Evolutionary conservation across 176 grass and related monocot species (phyloP).

Genomic region (Leersia perrieri): DNA sequence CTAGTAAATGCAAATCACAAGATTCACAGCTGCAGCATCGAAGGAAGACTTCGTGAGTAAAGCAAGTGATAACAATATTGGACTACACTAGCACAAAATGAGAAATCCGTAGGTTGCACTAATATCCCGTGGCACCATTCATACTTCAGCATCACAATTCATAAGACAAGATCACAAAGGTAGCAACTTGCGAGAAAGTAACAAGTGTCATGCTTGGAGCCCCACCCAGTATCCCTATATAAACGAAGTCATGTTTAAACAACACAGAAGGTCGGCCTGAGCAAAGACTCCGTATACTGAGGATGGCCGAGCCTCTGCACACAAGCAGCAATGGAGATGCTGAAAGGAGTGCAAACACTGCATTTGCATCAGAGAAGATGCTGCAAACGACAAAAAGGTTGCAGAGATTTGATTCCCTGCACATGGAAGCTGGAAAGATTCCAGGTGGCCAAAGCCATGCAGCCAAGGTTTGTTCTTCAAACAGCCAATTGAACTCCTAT

Average conservation of each 20-base stretch:
- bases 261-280: not conserved
- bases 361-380: constrained; percentile 14
- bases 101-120: constrained; percentile 3
- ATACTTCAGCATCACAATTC: not conserved
- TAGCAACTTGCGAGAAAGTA: constrained; percentile 1
- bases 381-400: constrained; percentile 23
- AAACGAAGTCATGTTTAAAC: constrained; percentile 25
- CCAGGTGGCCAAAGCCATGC: constrained; percentile 25
- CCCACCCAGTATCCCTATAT: constrained; percentile 20
- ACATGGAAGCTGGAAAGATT: constrained; percentile 54
- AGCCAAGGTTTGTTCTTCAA: constrained; percentile 45
- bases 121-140: constrained; percentile 5
- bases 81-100: constrained; percentile 6
- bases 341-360: constrained; percentile 3
- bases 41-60: constrained; percentile 15
- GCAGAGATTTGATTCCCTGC: constrained; percentile 53
- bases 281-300: constrained; percentile 26
- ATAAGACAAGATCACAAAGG: not conserved
- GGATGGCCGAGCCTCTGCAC: constrained; percentile 31
- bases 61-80: not conserved
- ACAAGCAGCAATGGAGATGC: constrained; percentile 24
- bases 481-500: not conserved
- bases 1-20: constrained; percentile 13
- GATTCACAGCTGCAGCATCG: not conserved
- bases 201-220: constrained; percentile 3